phyloP scores from a whole-genome alignment of 73 alveolate species.

The Blepharisma stoltei region DNA sequence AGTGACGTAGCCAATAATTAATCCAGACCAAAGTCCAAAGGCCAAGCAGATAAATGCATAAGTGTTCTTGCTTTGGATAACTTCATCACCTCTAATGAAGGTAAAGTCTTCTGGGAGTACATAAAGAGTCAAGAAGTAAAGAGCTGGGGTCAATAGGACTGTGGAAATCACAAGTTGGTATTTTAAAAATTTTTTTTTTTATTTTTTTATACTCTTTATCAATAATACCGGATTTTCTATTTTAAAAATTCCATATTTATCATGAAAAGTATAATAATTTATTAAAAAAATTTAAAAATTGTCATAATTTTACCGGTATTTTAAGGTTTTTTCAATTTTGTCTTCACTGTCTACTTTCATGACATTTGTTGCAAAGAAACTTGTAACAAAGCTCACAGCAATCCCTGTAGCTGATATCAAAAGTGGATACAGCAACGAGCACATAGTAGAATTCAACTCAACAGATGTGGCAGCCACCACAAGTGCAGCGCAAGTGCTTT shows the following conservation, averaged over 20 bases:
- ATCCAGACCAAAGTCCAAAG: conserved; percentile 86
- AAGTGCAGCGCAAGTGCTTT: conserved; percentile 92
- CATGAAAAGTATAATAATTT: too few relatives aligned
- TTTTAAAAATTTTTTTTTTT: too few relatives aligned
- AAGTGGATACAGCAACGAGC: conserved; percentile 73
- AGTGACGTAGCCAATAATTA: conserved; percentile 77
- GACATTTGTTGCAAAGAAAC: conserved; percentile 49
- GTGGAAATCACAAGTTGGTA: conserved; percentile 47
- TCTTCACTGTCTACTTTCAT: conserved; percentile 38
- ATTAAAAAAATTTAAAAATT: too few relatives aligned
- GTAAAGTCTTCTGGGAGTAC: conserved; percentile 63
- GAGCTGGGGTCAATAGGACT: conserved; percentile 53
- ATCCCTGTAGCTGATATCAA: conserved; percentile 81
- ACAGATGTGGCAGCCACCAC: conserved; percentile 84
- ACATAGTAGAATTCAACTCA: conserved; percentile 46
- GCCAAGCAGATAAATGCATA: conserved; percentile 59
- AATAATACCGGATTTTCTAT: too few relatives aligned
- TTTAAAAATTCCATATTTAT: too few relatives aligned
- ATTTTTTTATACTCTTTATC: too few relatives aligned
- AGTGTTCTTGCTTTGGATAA: conserved; percentile 6
- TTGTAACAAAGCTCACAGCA: conserved; percentile 62
- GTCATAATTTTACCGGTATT: conserved; percentile 27
- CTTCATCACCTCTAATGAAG: background rate
- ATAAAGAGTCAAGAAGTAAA: conserved; percentile 37
- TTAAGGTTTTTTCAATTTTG: conserved; percentile 20